Evolutionary conservation across 2,329 filamentous ascomycete genomes (phyloP).

Genomic region (Neofusicoccum ribis): DNA sequence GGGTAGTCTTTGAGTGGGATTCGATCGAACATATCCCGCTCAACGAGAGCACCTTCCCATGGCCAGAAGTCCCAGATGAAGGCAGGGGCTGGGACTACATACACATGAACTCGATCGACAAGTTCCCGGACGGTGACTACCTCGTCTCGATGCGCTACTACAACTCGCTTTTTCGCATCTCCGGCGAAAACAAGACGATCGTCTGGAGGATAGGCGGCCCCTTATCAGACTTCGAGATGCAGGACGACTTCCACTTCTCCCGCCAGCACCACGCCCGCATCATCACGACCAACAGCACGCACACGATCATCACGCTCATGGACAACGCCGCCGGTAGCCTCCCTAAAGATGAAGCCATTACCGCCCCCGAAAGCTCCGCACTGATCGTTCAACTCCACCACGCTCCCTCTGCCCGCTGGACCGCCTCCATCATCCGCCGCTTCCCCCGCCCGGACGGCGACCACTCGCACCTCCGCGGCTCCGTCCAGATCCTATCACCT

Average conservation of each 20-base stretch:
- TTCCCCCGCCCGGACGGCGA: slow-evolving; percentile 54
- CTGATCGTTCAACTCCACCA: background rate
- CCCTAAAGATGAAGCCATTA: slow-evolving; percentile 34
- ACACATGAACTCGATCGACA: slow-evolving; percentile 43
- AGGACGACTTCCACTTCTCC: background rate
- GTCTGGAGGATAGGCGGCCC: slow-evolving; percentile 38
- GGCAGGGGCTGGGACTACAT: slow-evolving; percentile 38
- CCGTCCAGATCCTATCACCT: slow-evolving; percentile 42
- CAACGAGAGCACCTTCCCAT: slow-evolving; percentile 15
- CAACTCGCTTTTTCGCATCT: slow-evolving; percentile 30
- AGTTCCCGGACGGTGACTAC: slow-evolving; percentile 34
- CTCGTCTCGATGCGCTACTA: slow-evolving; percentile 32
- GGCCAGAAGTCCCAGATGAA: background rate
- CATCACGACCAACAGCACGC: slow-evolving; percentile 44
- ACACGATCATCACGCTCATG: slow-evolving; percentile 55
- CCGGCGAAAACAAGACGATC: slow-evolving; percentile 26
- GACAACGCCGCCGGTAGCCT: slow-evolving; percentile 55
- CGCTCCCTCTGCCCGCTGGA: slow-evolving; percentile 18
- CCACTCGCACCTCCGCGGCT: slow-evolving; percentile 55
- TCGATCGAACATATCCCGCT: slow-evolving; percentile 56
- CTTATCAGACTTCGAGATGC: slow-evolving; percentile 24
- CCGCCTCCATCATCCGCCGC: slow-evolving; percentile 25
- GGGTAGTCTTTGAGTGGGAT: slow-evolving; percentile 59
- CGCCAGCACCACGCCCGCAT: slow-evolving; percentile 18
- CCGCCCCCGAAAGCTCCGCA: slow-evolving; percentile 22